phyloP scores from a whole-genome alignment of 2,329 filamentous ascomycete species.

The Colletotrichum phormii region DNA sequence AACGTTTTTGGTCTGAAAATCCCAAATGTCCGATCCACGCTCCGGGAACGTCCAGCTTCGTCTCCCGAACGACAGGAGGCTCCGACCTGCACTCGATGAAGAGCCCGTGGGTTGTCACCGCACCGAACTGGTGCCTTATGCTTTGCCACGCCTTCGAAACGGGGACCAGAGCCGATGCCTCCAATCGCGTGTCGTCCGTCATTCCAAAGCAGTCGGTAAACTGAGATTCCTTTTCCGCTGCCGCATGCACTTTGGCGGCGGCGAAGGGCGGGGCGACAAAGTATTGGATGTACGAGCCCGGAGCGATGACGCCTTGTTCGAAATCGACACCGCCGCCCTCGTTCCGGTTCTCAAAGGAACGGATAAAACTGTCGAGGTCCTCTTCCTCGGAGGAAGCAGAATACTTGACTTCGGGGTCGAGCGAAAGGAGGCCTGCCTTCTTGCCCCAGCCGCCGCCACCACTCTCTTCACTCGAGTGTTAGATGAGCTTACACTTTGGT shows the following conservation, averaged over 20 bases:
- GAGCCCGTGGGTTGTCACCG: constrained; percentile 70
- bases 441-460: constrained; percentile 88
- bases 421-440: constrained; percentile 81
- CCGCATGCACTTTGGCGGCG: constrained; percentile 31
- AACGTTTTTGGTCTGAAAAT: neutral
- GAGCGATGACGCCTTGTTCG: constrained; percentile 67
- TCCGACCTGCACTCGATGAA: constrained; percentile 52
- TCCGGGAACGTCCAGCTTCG: constrained; percentile 62
- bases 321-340: constrained; percentile 49
- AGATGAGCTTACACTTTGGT: neutral
- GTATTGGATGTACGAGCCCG: constrained; percentile 76
- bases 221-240: constrained; percentile 16
- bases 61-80: constrained; percentile 36
- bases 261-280: constrained; percentile 57
- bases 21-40: constrained; percentile 42
- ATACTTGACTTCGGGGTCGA: constrained; percentile 76
- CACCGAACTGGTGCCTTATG: constrained; percentile 66
- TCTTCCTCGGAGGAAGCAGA: constrained; percentile 60
- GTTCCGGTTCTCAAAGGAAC: constrained; percentile 39
- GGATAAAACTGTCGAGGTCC: constrained; percentile 64
- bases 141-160: constrained; percentile 42
- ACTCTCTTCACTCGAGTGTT: constrained; percentile 64
- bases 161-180: neutral
- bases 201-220: constrained; percentile 49
- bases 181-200: constrained; percentile 37